Base-by-base conservation (phyloP, 1,139 yeast species). In the Yamadazyma diospyri region DNA sequence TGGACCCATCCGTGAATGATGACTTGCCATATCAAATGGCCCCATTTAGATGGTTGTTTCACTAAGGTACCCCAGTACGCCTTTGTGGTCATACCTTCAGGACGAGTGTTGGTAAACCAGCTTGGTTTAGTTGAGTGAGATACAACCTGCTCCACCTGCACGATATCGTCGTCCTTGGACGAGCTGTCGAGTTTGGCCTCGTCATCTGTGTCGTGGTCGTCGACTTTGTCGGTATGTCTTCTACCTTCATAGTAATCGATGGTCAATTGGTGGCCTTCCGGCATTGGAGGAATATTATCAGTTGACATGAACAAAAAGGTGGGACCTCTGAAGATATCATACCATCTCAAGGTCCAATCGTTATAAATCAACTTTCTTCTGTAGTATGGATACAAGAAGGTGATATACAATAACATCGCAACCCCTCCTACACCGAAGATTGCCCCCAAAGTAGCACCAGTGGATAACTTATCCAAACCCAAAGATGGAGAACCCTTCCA, bases 401-500 rank as follows among this genome's bases (percentile, higher is more conserved):
- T 27, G 53, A 74, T 53, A 57, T 78, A 79, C 15, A 81, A 36
- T 1, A 59, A 40, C 20, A 63, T 46, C 5, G 83, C 81, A 39
- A 70, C 81, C 23, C 61, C 80, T 44, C 78, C 86, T 38, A 76
- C 78, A 35, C 86, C 84, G 33, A 78, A 57, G 42, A 80, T 73
- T 26, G 83, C 66, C 16, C 74, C 82, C 29, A 59, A 64, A 27
- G 72, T 70, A 12, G 81, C 71, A 25, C 71, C 71, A 9, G 62
- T 47, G 2, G 79, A 62, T 39, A 80, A 64, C 5, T 74, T 51
- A 45, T 72, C 62, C 50, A 81, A 66, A 17, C 75, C 61, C 45
- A 81, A 69, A 41, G 71, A 69, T 45, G 87, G 87, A 38, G 87
- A 80, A 47, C 88, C 88, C 55, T 81, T 80, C 85, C 85, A 81